Evolutionary conservation across 495 filamentous ascomycete species (phyloP).

Genomic region (Xylaria castorea): DNA sequence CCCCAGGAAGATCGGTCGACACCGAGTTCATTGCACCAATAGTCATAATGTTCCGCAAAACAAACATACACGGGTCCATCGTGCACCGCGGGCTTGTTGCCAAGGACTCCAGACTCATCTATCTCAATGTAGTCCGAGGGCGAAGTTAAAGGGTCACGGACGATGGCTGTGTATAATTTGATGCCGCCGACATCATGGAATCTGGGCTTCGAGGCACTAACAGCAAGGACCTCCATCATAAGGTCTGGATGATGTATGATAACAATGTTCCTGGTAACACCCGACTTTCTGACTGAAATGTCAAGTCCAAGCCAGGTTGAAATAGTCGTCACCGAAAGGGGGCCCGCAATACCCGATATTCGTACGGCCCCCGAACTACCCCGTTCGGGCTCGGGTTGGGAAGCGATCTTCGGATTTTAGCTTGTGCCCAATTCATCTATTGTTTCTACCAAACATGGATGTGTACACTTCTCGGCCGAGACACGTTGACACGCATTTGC

Average conservation of each 20-base stretch:
- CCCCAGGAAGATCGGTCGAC: conserved; percentile 17
- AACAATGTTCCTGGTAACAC: neutral
- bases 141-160: conserved; percentile 8
- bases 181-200: conserved; percentile 8
- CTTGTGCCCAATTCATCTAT: neutral
- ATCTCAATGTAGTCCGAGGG: conserved; percentile 19
- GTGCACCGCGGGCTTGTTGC: conserved; percentile 21
- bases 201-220: conserved; percentile 13
- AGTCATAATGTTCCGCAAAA: conserved; percentile 26
- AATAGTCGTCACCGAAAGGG: neutral
- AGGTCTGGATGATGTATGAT: neutral
- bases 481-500: neutral
- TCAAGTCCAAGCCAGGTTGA: neutral
- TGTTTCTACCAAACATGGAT: neutral
- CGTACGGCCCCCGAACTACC: neutral
- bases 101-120: conserved; percentile 1
- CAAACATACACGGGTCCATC: conserved; percentile 21
- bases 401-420: conserved; percentile 10
- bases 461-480: conserved; percentile 4
- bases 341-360: neutral
- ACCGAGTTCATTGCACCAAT: conserved; percentile 18
- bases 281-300: neutral
- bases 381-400: conserved; percentile 12
- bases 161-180: conserved; percentile 19
- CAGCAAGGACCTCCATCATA: conserved; percentile 22